Base-by-base conservation (phyloP, 495 filamentous ascomycete species). In the Aspergillus kassunensis region DNA sequence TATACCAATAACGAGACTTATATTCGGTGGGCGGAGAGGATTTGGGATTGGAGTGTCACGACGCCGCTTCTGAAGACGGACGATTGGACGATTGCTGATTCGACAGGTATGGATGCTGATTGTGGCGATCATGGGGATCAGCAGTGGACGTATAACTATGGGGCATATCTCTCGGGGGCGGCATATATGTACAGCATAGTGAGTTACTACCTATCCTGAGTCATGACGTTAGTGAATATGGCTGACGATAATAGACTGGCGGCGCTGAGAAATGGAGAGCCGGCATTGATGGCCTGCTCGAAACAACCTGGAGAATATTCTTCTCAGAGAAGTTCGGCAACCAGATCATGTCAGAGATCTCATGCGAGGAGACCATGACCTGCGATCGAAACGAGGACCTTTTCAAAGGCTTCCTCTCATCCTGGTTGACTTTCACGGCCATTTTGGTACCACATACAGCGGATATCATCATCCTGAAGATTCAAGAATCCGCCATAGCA, bases 1-100 rank as follows among this genome's bases (percentile, higher is more conserved):
- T 90, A 88, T 63, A 91, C 89, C 6, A 81, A 82, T 30, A 91
- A 92, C 64, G 60, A 80, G 42, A 90, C 87, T 0, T 92, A 92
- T 61, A 76, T 78, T 2, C 74, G 86, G 35, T 91, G 88, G 88
- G 88, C 87, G 3, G 72, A 80, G 49, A 84, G 80, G 54, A 76
- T 82, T 31, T 91, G 74, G 69, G 81, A 87, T 24, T 95, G 89
- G 89, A 80, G 80, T 57, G 64, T 65, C 1, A 56, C 61, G 0
- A 73, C 82, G 10, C 80, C 83, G 5, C 70, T 91, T 24, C 67
- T 84, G 5, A 65, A 67, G 53, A 61, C 60, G 50, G 49, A 66
- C 4, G 63, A 69, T 9, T 84, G 76, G 68, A 69, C 70, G 43
- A 79, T 91, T 42, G 86, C 74, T 52, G 89, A 93, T 60, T 86